A percentile compares a stretch with the other conserved stretches of the same genome.
Evolutionary conservation across 148 eudicot species (phyloP).

Genomic region (Linanthus parryae): DNA sequence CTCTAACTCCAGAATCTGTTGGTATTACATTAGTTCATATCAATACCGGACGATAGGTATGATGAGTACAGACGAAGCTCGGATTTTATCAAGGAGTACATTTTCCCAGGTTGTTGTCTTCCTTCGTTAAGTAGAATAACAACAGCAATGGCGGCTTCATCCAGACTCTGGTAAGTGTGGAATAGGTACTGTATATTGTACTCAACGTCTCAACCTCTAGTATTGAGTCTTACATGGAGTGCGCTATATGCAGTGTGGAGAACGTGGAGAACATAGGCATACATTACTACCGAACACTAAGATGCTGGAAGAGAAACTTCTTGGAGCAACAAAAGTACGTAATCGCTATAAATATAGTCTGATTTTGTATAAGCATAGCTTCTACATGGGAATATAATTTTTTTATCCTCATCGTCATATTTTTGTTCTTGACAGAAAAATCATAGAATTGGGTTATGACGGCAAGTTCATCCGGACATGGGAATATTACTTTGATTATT

Average conservation of each 20-base stretch:
- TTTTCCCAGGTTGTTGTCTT: slow-evolving; percentile 4
- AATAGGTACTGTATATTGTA: too few species aligned
- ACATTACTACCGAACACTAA: slow-evolving; percentile 4
- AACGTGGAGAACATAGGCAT: slow-evolving; percentile 3
- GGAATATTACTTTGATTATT: slow-evolving; percentile 88
- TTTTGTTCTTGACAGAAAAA: too few species aligned
- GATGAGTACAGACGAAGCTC: slow-evolving; percentile 4
- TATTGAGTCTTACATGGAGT: too few species aligned
- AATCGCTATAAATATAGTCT: too few species aligned
- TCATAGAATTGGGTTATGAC: slow-evolving; percentile 56
- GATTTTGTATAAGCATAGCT: too few species aligned
- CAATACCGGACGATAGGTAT: not conserved
- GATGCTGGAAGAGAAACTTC: slow-evolving; percentile 6
- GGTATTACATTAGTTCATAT: slow-evolving; percentile 3
- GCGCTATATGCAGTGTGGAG: not conserved
- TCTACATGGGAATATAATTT: too few species aligned
- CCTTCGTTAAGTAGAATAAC: slow-evolving; percentile 3
- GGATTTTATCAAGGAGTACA: not conserved
- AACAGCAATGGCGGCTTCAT: slow-evolving; percentile 3
- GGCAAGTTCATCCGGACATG: slow-evolving; percentile 80
- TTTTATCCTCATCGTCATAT: too few species aligned
- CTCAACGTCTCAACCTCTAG: too few species aligned
- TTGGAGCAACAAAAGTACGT: not conserved
- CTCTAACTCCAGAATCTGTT: too few species aligned
- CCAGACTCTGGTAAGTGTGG: slow-evolving; percentile 6